Conservation (phyloP, 1,284 basidiomycete genomes). For the Cutaneotrichosporon sp. region DNA sequence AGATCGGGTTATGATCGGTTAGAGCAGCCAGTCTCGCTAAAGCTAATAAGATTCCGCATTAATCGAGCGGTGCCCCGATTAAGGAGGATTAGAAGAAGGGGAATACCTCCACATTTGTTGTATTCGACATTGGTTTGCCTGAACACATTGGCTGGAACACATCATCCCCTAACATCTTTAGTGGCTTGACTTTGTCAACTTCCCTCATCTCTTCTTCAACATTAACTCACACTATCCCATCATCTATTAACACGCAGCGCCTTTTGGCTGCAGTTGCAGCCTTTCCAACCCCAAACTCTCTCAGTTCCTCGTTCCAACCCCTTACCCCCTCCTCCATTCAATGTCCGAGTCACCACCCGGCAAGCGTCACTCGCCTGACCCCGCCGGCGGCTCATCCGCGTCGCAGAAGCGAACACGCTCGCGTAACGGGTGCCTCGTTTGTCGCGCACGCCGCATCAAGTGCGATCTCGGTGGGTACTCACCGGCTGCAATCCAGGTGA, state of each 20-base stretch:
- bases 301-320: neutral
- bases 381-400: neutral
- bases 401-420: constrained; percentile 27
- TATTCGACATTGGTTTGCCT: too few species aligned
- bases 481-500: neutral
- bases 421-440: constrained; percentile 41
- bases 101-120: too few species aligned
- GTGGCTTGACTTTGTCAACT: too few species aligned
- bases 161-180: too few species aligned
- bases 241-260: neutral
- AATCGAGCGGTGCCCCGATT: too few species aligned
- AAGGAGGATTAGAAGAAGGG: too few species aligned
- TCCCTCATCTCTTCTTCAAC: too few species aligned
- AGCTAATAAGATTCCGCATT: too few species aligned
- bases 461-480: constrained; percentile 41
- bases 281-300: neutral
- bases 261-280: neutral
- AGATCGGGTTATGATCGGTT: neutral
- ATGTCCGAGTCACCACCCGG: constrained; percentile 8
- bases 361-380: constrained; percentile 4
- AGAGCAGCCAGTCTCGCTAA: neutral
- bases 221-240: too few species aligned
- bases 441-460: constrained; percentile 40
- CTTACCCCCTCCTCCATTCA: neutral
- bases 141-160: too few species aligned